Evolutionary conservation across 495 filamentous ascomycete species (phyloP), one percentile per base, ranked within the genome.

Genomic region (Hypoxylon crocopeplum): DNA sequence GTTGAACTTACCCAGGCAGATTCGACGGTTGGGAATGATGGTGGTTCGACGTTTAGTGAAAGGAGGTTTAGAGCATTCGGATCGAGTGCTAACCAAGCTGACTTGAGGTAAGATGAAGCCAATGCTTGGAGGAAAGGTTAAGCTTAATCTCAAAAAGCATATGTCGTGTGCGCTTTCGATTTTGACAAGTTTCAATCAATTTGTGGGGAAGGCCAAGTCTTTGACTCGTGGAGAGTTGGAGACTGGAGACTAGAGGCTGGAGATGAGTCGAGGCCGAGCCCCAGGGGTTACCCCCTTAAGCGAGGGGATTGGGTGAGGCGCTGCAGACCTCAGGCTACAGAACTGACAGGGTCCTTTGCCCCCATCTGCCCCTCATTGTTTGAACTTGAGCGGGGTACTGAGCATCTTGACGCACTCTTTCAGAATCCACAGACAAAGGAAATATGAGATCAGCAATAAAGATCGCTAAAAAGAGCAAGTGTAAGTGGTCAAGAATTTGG

Each of bases 171-270:
- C 41, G 54, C 38, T 56, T 61, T 59, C 41, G 57, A 68, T 56
- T 70, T 68, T 70, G 64, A 70, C 68, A 70, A 47, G 56, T 68
- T 70, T 65, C 68, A 62, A 12, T 38, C 59, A 68, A 68, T 56
- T 60, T 68, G 68, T 68, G 68, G 66, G 64, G 68, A 63, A 66
- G 11, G 39, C 37, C 29, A 53, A 54, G 52, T 17, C 34, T 37
- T 48, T 20, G 48, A 12, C 25, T 29, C 25, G 25, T 29, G 32
- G 12, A n/a, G 32, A 34, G 32, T 12, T 34, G 40, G 25, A 42
- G 38, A n/a, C n/a, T n/a, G n/a, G n/a, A n/a, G n/a, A n/a, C n/a
- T n/a, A n/a, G n/a, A n/a, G 39, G 22, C 32, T 46, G 38, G 32
- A 46, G 44, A 29, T 11, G 41, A 61, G 22, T 49, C 36, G 20